Evolutionary conservation across 169 alveolate species (phyloP).

Genomic region (Plasmodium vivax): DNA sequence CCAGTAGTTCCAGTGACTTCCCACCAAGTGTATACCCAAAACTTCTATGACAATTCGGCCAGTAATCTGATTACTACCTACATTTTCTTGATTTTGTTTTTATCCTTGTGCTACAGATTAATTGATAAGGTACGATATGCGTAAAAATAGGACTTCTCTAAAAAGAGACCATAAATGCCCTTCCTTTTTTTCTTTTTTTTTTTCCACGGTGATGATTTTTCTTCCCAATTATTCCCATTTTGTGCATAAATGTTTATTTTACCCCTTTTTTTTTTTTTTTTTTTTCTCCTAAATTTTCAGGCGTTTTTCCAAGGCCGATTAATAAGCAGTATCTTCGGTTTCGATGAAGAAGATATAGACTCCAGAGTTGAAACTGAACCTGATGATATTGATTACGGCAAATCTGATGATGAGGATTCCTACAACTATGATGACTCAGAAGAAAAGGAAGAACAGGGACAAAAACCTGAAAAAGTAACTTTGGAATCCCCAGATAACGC

Average conservation of each 20-base stretch:
- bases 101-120: constrained; percentile 14
- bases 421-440: background rate
- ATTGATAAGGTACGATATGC: background rate
- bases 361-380: background rate
- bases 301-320: constrained; percentile 12
- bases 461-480: background rate
- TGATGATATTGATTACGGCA: too few species aligned
- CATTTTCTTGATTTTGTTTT: background rate
- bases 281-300: background rate
- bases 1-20: background rate
- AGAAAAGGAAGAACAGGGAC: background rate
- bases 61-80: background rate
- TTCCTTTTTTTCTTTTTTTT: background rate
- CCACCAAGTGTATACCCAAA: background rate
- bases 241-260: background rate
- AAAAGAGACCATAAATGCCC: background rate
- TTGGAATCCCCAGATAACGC: background rate
- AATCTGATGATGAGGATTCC: background rate
- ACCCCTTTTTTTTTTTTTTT: background rate
- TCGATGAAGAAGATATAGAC: background rate
- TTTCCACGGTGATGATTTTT: background rate
- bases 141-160: background rate
- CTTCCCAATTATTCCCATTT: background rate
- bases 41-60: background rate
- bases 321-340: background rate